Evolutionary conservation across 371 early-diverging fungal species (phyloP), one percentile per base, ranked within the genome.

Genomic region (Rhizopus arrhizus): DNA sequence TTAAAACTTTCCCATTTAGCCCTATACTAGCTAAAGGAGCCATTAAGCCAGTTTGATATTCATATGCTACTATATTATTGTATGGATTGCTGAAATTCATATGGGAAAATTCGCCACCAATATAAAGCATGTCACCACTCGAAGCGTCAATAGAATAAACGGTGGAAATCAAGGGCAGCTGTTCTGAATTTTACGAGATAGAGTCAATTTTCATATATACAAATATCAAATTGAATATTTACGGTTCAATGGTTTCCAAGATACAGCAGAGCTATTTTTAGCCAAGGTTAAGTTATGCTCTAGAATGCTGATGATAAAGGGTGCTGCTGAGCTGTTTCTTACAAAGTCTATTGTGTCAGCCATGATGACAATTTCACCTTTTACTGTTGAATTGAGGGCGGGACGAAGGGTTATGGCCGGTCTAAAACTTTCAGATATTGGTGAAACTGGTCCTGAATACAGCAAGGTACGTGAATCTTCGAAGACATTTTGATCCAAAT

Each of bases 401-500:
- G 48, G 56, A 4, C 38, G 46, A 9, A 75, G 52, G 0, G 53
- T 46, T 2, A 75, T 59, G 3, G 63, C 58, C 1, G 75, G 75
- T 10, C 52, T 59, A 42, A 72, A 75, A 10, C 52, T 36, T 2
- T 29, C 22, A 1, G 70, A 57, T 7, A 76, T 63, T 13, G 74
- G 68, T 2, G 68, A 53, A 33, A 86, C 60, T 54, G 75, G 73
- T 0, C 84, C 86, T 0, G 65, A 67, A 34, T 81, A 84, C 32
- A 84, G 70, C 53, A 77, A 56, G 6, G 74, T 78, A 6, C 57
- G 62, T 42, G 40, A 59, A 65, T 84, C 82, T 2, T 60, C 65
- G 0, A 59, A 65, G 7, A 60, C 73, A 5, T 53, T 73, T 58
- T 84, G 84, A 34, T 73, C 70, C 9, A 81, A 15, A 0, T 72